A percentile compares a stretch with the other conserved stretches of the same genome.
phyloP scores from a whole-genome alignment of 768 basidiomycete species.

The Pleurotus salmoneostramineus region DNA sequence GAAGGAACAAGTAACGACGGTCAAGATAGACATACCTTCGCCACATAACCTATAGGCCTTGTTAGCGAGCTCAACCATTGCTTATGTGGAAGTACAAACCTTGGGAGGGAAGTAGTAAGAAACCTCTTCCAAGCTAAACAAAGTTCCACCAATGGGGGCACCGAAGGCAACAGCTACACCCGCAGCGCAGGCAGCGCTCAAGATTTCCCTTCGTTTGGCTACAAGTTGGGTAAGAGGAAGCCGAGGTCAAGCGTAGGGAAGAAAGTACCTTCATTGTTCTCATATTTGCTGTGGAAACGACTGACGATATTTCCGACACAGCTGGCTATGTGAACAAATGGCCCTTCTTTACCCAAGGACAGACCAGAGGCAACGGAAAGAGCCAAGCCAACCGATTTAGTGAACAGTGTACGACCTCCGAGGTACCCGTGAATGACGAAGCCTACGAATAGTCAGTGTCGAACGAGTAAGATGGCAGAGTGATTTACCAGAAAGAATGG shows the following conservation, averaged over 20 bases:
- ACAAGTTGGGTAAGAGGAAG: neutral
- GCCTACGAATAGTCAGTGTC: slow-evolving; percentile 37
- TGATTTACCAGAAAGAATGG: slow-evolving; percentile 73
- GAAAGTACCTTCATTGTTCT: slow-evolving; percentile 83
- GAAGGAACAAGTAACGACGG: slow-evolving; percentile 21
- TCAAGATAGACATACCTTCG: slow-evolving; percentile 53
- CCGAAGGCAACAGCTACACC: slow-evolving; percentile 98
- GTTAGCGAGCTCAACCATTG: neutral
- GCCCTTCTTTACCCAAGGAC: slow-evolving; percentile 69
- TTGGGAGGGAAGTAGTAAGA: slow-evolving; percentile 97
- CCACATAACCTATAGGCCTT: slow-evolving; percentile 75
- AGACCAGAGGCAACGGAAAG: slow-evolving; percentile 92
- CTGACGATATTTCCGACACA: slow-evolving; percentile 94
- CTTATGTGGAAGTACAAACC: slow-evolving; percentile 27
- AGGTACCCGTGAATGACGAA: slow-evolving; percentile 98
- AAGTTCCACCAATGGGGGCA: slow-evolving; percentile 90
- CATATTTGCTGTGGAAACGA: slow-evolving; percentile 83
- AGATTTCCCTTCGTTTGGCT: slow-evolving; percentile 92
- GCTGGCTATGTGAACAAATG: slow-evolving; percentile 88
- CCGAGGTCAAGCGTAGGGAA: neutral
- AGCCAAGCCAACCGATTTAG: slow-evolving; percentile 85
- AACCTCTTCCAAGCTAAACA: slow-evolving; percentile 94
- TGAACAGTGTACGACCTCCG: slow-evolving; percentile 83
- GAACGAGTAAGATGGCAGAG: neutral
- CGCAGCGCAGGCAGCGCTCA: slow-evolving; percentile 95